These are phyloP conservation scores for Daedaleopsis sinensis DNA, from an alignment of 768 basidiomycete species.

Conservation along the genomic window DNA sequence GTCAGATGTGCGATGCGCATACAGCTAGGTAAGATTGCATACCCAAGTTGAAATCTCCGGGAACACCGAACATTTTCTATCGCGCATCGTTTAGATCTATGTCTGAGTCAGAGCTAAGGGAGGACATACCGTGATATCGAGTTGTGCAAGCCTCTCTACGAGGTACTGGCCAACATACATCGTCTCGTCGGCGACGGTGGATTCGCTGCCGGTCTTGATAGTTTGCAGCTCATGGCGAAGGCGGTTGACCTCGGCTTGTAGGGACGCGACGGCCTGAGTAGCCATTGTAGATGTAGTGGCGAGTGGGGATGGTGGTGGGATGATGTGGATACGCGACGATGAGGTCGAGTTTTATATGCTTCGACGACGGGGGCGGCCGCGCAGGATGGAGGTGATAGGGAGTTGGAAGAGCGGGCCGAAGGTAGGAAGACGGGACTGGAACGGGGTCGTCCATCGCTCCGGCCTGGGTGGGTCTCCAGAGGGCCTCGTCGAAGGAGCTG, in stretches of 20 bases:
- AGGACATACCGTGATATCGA: slow-evolving; percentile 58
- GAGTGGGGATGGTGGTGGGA: background rate
- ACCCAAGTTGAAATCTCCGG: slow-evolving; percentile 86
- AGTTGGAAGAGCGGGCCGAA: no score
- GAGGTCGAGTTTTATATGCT: slow-evolving; percentile 11
- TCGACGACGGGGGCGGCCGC: background rate
- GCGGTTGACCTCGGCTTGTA: slow-evolving; percentile 49
- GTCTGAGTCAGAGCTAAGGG: background rate
- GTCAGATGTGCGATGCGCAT: background rate
- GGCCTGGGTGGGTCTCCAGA: slow-evolving; percentile 17
- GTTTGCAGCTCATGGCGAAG: slow-evolving; percentile 50
- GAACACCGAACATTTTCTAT: slow-evolving; percentile 82
- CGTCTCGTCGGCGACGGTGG: slow-evolving; percentile 34
- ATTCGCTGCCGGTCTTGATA: slow-evolving; percentile 40
- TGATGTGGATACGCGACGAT: background rate
- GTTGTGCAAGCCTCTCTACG: slow-evolving; percentile 61
- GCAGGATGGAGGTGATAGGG: slow-evolving; percentile 6
- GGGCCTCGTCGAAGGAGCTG: no score
- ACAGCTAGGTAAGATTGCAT: slow-evolving; percentile 10
- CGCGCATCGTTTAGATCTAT: background rate
- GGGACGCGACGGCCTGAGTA: slow-evolving; percentile 29
- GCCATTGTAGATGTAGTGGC: slow-evolving; percentile 7
- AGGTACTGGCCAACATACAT: slow-evolving; percentile 64
- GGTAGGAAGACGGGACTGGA: slow-evolving; percentile 5
- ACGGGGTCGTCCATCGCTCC: slow-evolving; percentile 3